These are phyloP conservation scores for Neovahlkampfia damariscottae DNA, from an alignment of 78 protist species.

Conservation along the genomic window DNA sequence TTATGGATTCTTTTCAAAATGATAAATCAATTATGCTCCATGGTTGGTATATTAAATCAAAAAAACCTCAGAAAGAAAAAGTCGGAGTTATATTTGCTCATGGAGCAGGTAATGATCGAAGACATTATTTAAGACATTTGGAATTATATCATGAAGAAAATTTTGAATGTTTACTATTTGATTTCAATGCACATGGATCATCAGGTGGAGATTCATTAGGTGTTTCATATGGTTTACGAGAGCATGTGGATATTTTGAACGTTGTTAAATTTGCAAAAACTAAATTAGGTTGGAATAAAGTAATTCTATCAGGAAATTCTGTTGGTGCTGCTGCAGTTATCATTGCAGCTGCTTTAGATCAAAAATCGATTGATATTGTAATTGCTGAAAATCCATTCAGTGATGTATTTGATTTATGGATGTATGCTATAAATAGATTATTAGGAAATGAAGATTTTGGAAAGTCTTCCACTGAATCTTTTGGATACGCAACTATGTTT, in stretches of 20 bases:
- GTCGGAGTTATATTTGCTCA: neutral
- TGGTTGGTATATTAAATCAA: slow-evolving; percentile 15
- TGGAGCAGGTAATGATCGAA: slow-evolving; percentile 21
- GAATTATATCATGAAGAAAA: neutral
- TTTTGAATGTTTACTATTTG: neutral
- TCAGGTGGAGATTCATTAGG: neutral
- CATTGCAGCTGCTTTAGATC: slow-evolving; percentile 12
- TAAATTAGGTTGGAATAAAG: neutral
- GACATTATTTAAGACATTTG: slow-evolving; percentile 19
- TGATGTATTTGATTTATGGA: neutral
- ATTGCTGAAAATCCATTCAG: slow-evolving; percentile 15
- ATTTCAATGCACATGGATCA: slow-evolving; percentile 13
- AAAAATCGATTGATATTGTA: neutral
- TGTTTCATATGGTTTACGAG: slow-evolving; percentile 1
- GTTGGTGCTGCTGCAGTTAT: slow-evolving; percentile 13
- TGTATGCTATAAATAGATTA: neutral
- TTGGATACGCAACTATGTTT: neutral
- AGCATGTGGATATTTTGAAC: neutral
- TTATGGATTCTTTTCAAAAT: neutral
- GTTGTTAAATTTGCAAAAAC: neutral
- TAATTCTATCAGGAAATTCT: slow-evolving; percentile 1
- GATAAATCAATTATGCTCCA: neutral
- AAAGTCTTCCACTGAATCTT: too few relatives aligned
- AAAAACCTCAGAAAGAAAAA: neutral
- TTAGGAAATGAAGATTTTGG: too few relatives aligned